A percentile compares a stretch with the other conserved stretches of the same genome.
These are phyloP conservation scores for Pseudopyricularia javanii DNA, from an alignment of 2,329 filamentous ascomycete genomes.

Conservation along the genomic window DNA sequence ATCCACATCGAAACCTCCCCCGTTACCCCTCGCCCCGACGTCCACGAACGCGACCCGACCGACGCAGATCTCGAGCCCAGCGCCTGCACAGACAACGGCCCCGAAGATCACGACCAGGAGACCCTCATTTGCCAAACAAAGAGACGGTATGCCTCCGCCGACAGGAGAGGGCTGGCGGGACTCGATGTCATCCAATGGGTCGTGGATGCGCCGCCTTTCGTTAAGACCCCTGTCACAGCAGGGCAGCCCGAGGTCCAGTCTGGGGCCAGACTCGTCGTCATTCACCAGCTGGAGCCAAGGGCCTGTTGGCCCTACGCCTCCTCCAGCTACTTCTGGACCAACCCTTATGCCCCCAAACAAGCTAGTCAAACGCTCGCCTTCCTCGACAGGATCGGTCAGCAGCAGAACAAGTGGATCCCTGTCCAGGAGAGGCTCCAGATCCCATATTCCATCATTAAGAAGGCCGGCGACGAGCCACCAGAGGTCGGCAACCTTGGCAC, in stretches of 20 bases:
- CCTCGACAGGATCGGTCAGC: not conserved
- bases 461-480: conserved; percentile 72
- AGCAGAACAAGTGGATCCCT: conserved; percentile 25
- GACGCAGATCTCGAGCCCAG: conserved; percentile 21
- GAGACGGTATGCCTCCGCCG: conserved; percentile 22
- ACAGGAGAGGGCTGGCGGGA: conserved; percentile 36
- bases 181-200: conserved; percentile 49
- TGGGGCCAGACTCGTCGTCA: conserved; percentile 53
- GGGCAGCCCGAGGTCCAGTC: conserved; percentile 51
- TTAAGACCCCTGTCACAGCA: conserved; percentile 52
- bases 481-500: conserved; percentile 57
- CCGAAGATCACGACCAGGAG: conserved; percentile 22
- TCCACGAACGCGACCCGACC: conserved; percentile 15
- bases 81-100: conserved; percentile 25
- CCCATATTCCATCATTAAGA: conserved; percentile 53
- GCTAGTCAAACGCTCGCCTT: conserved; percentile 57
- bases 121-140: conserved; percentile 10
- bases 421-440: conserved; percentile 37
- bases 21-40: conserved; percentile 17
- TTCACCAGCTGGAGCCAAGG: conserved; percentile 49
- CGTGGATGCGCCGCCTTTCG: conserved; percentile 64
- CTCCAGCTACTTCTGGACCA: conserved; percentile 22
- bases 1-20: conserved; percentile 15
- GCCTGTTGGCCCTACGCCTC: conserved; percentile 53
- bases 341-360: conserved; percentile 54